phyloP scores from a whole-genome alignment of 2,329 filamentous ascomycete species.

The Fusarium keratoplasticum region DNA sequence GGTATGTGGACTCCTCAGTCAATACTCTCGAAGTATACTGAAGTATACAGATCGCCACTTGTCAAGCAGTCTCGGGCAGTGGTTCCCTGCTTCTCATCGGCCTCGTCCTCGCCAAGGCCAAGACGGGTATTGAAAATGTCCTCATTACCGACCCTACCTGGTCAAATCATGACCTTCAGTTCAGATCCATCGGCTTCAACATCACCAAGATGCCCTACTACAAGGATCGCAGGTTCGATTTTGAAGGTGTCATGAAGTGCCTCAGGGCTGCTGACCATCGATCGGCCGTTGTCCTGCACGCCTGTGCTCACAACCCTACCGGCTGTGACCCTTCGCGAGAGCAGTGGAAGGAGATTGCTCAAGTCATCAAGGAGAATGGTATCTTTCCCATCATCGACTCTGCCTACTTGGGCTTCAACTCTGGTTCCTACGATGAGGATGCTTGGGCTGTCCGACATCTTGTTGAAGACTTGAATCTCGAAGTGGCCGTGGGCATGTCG shows the following conservation, averaged over 20 bases:
- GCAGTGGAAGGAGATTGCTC: constrained; percentile 41
- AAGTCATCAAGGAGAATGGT: constrained; percentile 11
- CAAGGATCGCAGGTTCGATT: constrained; percentile 48
- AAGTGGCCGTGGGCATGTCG: constrained; percentile 68
- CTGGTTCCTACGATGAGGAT: constrained; percentile 38
- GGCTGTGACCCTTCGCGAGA: constrained; percentile 50
- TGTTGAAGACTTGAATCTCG: constrained; percentile 51
- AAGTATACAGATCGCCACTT: constrained; percentile 45
- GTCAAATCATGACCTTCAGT: constrained; percentile 55
- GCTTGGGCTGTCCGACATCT: constrained; percentile 40
- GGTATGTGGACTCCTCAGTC: constrained; percentile 32
- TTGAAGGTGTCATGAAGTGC: constrained; percentile 43
- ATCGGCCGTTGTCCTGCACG: constrained; percentile 51
- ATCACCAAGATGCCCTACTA: constrained; percentile 52
- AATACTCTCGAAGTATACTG: not conserved
- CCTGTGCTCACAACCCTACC: constrained; percentile 58
- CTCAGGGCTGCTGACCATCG: constrained; percentile 43
- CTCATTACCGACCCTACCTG: constrained; percentile 56
- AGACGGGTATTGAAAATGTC: constrained; percentile 43
- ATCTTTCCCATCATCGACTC: constrained; percentile 41
- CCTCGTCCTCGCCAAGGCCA: constrained; percentile 45
- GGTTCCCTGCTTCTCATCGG: constrained; percentile 53
- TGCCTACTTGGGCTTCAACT: constrained; percentile 40
- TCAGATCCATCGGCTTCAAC: constrained; percentile 47
- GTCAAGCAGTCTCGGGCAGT: constrained; percentile 55